Percentiles rank a stretch among this genome's conserved stretches.
phyloP scores from a whole-genome alignment of 129 eudicot genomes.

The Sambucus nigra region DNA sequence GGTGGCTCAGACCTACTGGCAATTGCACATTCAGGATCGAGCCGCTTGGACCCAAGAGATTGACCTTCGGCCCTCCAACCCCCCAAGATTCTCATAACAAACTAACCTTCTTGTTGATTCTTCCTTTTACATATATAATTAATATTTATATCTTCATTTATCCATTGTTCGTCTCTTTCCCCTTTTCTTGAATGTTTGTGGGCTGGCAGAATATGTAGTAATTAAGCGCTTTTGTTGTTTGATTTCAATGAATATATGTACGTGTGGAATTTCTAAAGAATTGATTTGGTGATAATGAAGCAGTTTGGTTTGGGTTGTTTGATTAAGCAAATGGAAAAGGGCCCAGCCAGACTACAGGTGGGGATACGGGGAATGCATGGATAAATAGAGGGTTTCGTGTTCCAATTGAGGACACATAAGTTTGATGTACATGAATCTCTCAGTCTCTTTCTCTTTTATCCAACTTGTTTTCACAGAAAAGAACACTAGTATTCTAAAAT shows the following conservation, averaged over 20 bases:
- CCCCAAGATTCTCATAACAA: constrained; percentile 21
- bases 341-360: neutral
- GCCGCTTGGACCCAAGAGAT: constrained; percentile 83
- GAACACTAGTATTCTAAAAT: too few relatives aligned
- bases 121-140: neutral
- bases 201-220: neutral
- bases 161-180: too few relatives aligned
- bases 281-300: neutral
- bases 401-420: constrained; percentile 14
- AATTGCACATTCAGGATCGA: constrained; percentile 62
- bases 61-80: constrained; percentile 49
- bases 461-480: too few relatives aligned
- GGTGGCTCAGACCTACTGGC: constrained; percentile 90
- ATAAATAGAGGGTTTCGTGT: constrained; percentile 22
- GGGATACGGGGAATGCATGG: constrained; percentile 12
- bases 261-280: neutral
- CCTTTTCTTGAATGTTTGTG: constrained; percentile 4
- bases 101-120: neutral
- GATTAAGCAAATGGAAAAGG: neutral
- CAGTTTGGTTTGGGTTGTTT: neutral
- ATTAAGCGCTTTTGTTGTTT: neutral
- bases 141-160: too few relatives aligned
- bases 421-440: neutral
- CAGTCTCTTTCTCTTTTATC: too few relatives aligned
- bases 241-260: neutral